Percentiles rank a stretch among this genome's conserved stretches.
Conservation (phyloP, 2,329 filamentous ascomycete species). For the Xylaria sp. region DNA sequence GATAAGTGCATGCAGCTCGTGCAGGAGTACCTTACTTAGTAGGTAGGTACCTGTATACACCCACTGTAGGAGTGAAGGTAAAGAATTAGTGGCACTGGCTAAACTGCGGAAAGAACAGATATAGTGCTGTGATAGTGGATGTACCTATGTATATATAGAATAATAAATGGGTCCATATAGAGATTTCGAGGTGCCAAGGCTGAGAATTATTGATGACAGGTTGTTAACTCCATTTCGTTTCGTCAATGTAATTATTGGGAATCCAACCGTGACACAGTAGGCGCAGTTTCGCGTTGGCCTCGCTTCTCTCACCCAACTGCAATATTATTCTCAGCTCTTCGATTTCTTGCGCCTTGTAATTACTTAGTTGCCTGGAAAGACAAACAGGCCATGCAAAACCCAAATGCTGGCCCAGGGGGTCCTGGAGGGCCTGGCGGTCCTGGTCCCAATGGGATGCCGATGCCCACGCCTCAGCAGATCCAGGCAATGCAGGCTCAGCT, state of each 20-base stretch:
- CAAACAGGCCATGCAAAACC: constrained; percentile 41
- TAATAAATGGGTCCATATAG: background rate
- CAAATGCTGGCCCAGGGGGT: constrained; percentile 38
- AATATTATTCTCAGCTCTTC: too few relatives aligned
- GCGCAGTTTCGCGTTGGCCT: constrained; percentile 2
- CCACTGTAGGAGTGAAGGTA: too few relatives aligned
- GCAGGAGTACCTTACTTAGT: too few relatives aligned
- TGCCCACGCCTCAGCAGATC: constrained; percentile 85
- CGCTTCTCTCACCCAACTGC: constrained; percentile 7
- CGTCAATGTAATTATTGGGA: background rate
- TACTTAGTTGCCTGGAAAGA: background rate
- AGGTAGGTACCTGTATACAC: too few relatives aligned
- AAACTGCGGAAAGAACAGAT: constrained; percentile 30
- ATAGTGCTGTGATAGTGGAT: constrained; percentile 14
- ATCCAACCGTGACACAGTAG: constrained; percentile 11
- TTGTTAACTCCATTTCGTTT: constrained; percentile 39
- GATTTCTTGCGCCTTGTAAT: constrained; percentile 8
- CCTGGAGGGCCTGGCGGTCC: constrained; percentile 22
- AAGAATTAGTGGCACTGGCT: too few relatives aligned
- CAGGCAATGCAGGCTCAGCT: constrained; percentile 84
- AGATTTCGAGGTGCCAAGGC: constrained; percentile 35
- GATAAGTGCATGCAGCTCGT: too few relatives aligned
- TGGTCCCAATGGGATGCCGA: constrained; percentile 49
- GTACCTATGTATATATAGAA: too few relatives aligned
- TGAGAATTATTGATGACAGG: constrained; percentile 43